Percentiles rank a stretch among this genome's conserved stretches.
phyloP scores from a whole-genome alignment of 345 rosid species.

The Rhizophora apiculata region DNA sequence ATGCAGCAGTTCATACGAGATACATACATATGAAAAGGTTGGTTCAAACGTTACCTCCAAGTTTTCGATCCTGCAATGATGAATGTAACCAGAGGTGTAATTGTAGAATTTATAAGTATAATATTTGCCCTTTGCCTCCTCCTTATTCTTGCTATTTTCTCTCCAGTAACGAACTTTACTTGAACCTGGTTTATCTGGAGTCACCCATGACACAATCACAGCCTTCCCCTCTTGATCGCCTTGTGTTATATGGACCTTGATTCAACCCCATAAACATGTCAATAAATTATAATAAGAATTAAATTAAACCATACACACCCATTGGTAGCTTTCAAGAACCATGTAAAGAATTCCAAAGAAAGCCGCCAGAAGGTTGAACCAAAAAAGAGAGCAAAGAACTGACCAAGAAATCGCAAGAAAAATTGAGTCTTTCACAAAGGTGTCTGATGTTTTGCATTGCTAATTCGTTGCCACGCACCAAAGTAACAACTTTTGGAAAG shows the following conservation, averaged over 20 bases:
- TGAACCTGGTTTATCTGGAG: constrained; percentile 62
- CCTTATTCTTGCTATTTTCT: constrained; percentile 38
- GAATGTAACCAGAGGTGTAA: constrained; percentile 82
- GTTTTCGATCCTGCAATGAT: constrained; percentile 65
- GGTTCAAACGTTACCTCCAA: constrained; percentile 45
- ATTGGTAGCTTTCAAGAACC: not conserved
- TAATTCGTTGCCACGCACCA: too few species aligned
- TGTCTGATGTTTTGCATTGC: too few species aligned
- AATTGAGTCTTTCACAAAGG: not conserved
- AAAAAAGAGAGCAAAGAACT: not conserved
- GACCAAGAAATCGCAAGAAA: not conserved
- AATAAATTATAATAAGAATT: constrained; percentile 11
- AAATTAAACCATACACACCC: not conserved
- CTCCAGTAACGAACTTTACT: constrained; percentile 66
- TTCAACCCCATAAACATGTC: constrained; percentile 1
- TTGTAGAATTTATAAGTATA: constrained; percentile 49
- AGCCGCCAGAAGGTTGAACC: not conserved
- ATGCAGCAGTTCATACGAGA: not conserved
- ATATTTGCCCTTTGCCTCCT: constrained; percentile 45
- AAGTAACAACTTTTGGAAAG: not conserved
- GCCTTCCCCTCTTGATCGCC: constrained; percentile 82
- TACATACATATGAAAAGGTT: too few species aligned
- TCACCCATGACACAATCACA: constrained; percentile 92
- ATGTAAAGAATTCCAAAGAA: not conserved
- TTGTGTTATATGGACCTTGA: constrained; percentile 86